Percentiles rank a stretch among this genome's conserved stretches.
These are phyloP conservation scores for Aspergillus awamori DNA, from an alignment of 2,329 filamentous ascomycete species.

Conservation along the genomic window DNA sequence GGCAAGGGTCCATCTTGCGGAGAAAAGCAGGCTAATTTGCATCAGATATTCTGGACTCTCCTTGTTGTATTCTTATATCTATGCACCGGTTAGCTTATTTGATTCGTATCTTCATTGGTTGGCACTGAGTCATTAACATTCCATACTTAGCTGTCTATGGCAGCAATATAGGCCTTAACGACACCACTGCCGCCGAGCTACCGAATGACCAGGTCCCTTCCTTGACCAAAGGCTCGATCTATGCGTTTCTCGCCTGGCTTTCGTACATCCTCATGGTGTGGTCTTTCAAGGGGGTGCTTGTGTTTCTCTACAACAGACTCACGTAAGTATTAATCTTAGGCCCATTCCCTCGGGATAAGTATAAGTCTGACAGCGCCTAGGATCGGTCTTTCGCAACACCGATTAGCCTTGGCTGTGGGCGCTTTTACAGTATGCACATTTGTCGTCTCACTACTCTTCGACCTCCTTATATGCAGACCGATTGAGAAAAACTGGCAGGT, in stretches of 20 bases:
- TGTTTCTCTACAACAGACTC: constrained; percentile 22
- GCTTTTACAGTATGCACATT: constrained; percentile 14
- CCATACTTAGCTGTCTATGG: constrained; percentile 10
- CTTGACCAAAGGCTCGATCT: constrained; percentile 16
- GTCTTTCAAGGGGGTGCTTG: constrained; percentile 23
- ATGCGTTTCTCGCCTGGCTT: constrained; percentile 23
- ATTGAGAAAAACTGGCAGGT: constrained; percentile 22
- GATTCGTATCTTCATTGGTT: no score
- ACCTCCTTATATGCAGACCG: constrained; percentile 20
- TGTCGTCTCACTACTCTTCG: constrained; percentile 16
- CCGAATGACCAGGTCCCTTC: constrained; percentile 13
- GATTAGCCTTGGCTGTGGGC: constrained; percentile 13
- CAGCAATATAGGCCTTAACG: constrained; percentile 19
- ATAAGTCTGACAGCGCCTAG: constrained; percentile 1
- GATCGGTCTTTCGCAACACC: constrained; percentile 23
- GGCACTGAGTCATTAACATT: not conserved
- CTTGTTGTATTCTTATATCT: constrained; percentile 20
- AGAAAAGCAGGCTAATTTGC: not conserved
- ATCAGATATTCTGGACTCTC: constrained; percentile 23
- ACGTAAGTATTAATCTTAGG: constrained; percentile 15
- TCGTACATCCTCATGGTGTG: constrained; percentile 25
- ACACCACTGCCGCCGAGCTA: constrained; percentile 15
- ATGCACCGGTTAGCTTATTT: constrained; percentile 14
- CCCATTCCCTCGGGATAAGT: not conserved
- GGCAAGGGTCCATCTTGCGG: not conserved